phyloP scores from a whole-genome alignment of 805 yeast genomes.

The Kluyveromyces aestuarii region DNA sequence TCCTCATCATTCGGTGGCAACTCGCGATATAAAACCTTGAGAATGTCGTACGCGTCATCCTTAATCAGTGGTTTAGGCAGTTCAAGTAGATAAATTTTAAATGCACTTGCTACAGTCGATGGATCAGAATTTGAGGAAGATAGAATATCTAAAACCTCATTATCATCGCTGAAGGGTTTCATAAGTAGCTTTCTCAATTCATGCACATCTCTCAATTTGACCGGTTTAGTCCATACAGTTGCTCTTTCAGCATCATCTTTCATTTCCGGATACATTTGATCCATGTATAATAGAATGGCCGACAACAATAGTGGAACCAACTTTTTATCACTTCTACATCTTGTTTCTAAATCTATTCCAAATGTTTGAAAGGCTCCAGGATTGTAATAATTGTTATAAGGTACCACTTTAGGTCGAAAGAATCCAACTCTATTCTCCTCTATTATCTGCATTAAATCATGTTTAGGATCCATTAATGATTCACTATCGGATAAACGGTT shows the following conservation, averaged over 20 bases:
- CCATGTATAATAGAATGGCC: constrained; percentile 56
- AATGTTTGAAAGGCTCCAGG: constrained; percentile 60
- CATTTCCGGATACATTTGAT: constrained; percentile 59
- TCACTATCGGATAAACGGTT: constrained; percentile 58
- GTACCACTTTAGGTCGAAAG: constrained; percentile 60
- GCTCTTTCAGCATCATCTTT: constrained; percentile 60
- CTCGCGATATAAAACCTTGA: constrained; percentile 56
- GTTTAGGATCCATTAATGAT: constrained; percentile 60
- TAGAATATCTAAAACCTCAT: constrained; percentile 25
- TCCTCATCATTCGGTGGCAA: constrained; percentile 29
- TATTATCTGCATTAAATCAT: constrained; percentile 57
- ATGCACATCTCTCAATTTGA: constrained; percentile 53
- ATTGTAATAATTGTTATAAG: constrained; percentile 75
- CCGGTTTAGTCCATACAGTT: constrained; percentile 59
- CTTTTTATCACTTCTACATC: constrained; percentile 62
- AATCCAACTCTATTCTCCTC: constrained; percentile 66
- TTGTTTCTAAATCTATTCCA: constrained; percentile 67
- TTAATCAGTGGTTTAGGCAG: constrained; percentile 72
- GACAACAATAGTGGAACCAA: constrained; percentile 64
- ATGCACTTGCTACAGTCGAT: constrained; percentile 53
- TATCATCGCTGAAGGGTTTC: constrained; percentile 24
- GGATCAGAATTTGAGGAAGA: constrained; percentile 35
- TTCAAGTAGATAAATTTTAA: constrained; percentile 68
- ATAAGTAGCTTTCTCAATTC: constrained; percentile 43
- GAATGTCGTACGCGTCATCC: constrained; percentile 51